Percentiles rank a stretch among this genome's conserved stretches.
Conservation (phyloP, 306 rosid species). For the Rosa rugosa region DNA sequence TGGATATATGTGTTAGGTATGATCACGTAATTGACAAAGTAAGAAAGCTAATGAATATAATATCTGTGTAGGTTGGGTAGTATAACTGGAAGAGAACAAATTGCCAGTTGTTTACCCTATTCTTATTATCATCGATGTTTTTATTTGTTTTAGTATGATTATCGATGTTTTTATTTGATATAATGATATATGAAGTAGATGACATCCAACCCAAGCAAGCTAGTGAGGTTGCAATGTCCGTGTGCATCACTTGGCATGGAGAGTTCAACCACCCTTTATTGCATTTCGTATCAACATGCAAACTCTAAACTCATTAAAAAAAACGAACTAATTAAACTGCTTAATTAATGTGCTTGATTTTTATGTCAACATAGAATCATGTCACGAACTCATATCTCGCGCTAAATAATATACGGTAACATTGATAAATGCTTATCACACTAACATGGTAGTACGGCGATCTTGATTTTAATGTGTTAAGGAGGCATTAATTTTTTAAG, state of each 20-base stretch:
- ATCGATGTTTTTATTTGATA: too few species aligned
- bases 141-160: neutral
- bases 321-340: too few species aligned
- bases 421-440: too few species aligned
- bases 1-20: neutral
- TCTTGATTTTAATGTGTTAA: too few species aligned
- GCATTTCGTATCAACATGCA: neutral
- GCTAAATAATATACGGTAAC: too few species aligned
- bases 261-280: neutral
- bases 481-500: too few species aligned
- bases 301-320: neutral
- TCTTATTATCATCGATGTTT: neutral
- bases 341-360: too few species aligned
- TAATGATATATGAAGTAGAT: neutral
- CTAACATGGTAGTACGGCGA: too few species aligned
- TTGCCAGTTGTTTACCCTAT: neutral
- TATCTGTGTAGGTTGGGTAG: neutral
- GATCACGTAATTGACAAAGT: neutral
- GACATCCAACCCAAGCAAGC: slow-evolving; percentile 1
- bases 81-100: neutral
- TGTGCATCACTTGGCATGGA: neutral
- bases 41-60: neutral
- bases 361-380: too few species aligned
- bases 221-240: neutral
- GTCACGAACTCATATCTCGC: too few species aligned